phyloP scores from a whole-genome alignment of 768 basidiomycete species.

The Mycena maculata region DNA sequence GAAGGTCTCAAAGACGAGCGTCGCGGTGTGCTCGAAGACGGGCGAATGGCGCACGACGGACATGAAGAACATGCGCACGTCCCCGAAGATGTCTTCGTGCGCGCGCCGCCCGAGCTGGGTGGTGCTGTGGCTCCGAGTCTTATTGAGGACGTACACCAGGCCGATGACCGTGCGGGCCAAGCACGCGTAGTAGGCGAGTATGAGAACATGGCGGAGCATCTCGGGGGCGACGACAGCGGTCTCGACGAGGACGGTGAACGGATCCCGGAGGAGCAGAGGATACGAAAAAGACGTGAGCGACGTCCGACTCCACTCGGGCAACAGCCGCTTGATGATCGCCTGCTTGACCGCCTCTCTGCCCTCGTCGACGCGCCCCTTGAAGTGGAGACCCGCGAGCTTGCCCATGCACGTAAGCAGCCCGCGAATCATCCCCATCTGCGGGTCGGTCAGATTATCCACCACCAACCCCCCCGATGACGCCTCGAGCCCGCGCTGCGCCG shows the following conservation, averaged over 20 bases:
- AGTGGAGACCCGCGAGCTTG: conserved; percentile 73
- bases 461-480: conserved; percentile 57
- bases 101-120: conserved; percentile 57
- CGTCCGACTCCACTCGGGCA: conserved; percentile 93
- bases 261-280: conserved; percentile 89
- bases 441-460: conserved; percentile 82
- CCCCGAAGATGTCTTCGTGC: conserved; percentile 83
- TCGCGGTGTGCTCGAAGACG: conserved; percentile 87
- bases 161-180: conserved; percentile 89
- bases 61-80: conserved; percentile 90
- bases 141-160: conserved; percentile 84
- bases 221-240: conserved; percentile 91
- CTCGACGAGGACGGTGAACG: conserved; percentile 90
- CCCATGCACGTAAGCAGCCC: conserved; percentile 78
- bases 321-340: conserved; percentile 87
- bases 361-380: conserved; percentile 77
- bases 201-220: conserved; percentile 88
- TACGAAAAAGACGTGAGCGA: conserved; percentile 86
- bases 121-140: conserved; percentile 67
- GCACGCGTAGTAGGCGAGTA: conserved; percentile 90
- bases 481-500: conserved; percentile 78
- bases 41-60: conserved; percentile 91
- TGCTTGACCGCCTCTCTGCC: conserved; percentile 83
- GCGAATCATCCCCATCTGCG: conserved; percentile 81
- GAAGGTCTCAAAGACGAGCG: conserved; percentile 80